Conservation (phyloP, 495 filamentous ascomycete genomes). For the Pseudoneurospora amorphoporcata region DNA sequence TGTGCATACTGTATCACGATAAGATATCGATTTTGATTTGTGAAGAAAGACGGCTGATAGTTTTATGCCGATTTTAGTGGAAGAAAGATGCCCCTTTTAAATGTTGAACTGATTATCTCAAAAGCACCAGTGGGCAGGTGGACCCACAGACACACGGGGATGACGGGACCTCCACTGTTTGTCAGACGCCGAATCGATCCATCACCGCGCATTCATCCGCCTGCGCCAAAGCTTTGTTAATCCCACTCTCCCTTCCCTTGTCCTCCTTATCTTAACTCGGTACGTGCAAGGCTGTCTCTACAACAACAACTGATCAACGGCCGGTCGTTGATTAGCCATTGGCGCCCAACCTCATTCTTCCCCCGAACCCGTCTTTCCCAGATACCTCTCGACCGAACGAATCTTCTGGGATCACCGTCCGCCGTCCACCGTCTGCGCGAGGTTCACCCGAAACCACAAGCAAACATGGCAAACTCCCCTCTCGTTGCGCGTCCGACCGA, state of each 20-base stretch:
- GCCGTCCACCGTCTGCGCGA: neutral
- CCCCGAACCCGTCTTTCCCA: neutral
- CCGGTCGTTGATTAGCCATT: neutral
- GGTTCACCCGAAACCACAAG: neutral
- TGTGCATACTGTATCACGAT: neutral
- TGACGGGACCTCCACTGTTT: neutral
- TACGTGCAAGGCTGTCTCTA: neutral
- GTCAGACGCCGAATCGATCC: neutral
- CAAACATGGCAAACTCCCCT: constrained; percentile 29
- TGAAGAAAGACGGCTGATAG: neutral
- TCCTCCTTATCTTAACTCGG: neutral
- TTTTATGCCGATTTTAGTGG: neutral
- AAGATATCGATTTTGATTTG: neutral
- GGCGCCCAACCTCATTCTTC: neutral
- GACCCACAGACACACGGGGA: neutral
- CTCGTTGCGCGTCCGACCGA: constrained; percentile 15
- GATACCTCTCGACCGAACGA: neutral
- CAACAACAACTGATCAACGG: neutral
- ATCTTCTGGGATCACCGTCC: neutral
- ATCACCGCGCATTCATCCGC: neutral
- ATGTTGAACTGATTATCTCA: neutral
- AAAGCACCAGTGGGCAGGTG: neutral
- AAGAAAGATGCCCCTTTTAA: too few relatives aligned
- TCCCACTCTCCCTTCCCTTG: neutral
- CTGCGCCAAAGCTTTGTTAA: neutral